Percentiles rank a stretch among this genome's conserved stretches.
Conservation (phyloP, 116 monocot genomes). For the Cymodocea nodosa region DNA sequence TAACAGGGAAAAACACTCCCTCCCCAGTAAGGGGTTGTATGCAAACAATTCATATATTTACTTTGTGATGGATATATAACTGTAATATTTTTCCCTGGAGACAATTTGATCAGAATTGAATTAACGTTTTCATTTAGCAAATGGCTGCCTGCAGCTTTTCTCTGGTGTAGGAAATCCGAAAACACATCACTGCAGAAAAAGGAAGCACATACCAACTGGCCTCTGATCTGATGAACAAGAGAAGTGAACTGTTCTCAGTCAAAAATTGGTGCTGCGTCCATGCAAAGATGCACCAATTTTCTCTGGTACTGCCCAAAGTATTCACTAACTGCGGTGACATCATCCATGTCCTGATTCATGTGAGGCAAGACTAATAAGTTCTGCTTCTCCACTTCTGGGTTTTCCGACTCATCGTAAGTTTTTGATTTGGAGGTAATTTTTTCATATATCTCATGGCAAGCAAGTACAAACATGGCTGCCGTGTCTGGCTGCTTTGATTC, state of each 20-base stretch:
- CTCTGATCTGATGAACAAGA: too few species aligned
- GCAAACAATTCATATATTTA: too few species aligned
- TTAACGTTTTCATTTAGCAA: too few species aligned
- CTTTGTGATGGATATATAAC: too few species aligned
- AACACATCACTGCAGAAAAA: too few species aligned
- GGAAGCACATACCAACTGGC: too few species aligned
- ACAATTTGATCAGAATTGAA: too few species aligned
- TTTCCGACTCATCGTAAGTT: conserved; percentile 4
- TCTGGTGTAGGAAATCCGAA: too few species aligned
- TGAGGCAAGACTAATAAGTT: conserved; percentile 50
- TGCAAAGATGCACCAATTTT: conserved; percentile 87
- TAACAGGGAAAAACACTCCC: too few species aligned
- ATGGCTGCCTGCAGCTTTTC: too few species aligned
- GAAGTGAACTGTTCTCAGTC: conserved; percentile 26
- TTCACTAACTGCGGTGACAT: conserved; percentile 55
- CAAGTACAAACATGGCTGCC: conserved; percentile 95
- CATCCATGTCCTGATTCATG: conserved; percentile 43
- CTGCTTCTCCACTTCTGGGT: conserved; percentile 5
- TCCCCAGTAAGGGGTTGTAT: too few species aligned
- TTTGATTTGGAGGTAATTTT: conserved; percentile 13
- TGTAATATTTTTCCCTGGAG: too few species aligned
- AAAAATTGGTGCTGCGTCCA: conserved; percentile 55
- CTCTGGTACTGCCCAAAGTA: conserved; percentile 86
- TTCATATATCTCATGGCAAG: conserved; percentile 80
- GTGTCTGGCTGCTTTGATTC: conserved; percentile 67